phyloP scores from a whole-genome alignment of 2,329 filamentous ascomycete species.

The Chaetomium sp. region DNA sequence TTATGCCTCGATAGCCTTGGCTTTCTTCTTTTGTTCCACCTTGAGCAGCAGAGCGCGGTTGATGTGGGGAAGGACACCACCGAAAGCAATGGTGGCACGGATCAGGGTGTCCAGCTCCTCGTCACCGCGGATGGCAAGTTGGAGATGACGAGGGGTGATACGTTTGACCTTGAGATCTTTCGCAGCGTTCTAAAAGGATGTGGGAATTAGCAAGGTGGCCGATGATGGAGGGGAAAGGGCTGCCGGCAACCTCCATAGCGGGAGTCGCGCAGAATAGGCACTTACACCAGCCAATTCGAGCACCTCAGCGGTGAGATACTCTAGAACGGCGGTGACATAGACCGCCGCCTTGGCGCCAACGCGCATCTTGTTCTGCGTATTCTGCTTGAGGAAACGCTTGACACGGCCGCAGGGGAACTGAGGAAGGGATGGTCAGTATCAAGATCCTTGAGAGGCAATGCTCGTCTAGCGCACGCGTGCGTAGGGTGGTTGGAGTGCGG shows the following conservation, averaged over 20 bases:
- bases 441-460: neutral
- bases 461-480: neutral
- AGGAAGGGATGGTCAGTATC: slow-evolving; percentile 5
- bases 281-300: slow-evolving; percentile 87
- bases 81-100: slow-evolving; percentile 94
- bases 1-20: slow-evolving; percentile 32
- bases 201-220: too few species aligned
- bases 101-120: slow-evolving; percentile 98
- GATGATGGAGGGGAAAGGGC: too few species aligned
- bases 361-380: slow-evolving; percentile 99
- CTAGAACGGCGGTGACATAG: slow-evolving; percentile 94
- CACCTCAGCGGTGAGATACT: slow-evolving; percentile 97
- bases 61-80: slow-evolving; percentile 97
- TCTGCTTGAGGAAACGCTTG: slow-evolving; percentile 99
- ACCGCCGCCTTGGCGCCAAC: slow-evolving; percentile 98
- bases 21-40: slow-evolving; percentile 38
- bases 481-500: neutral
- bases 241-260: too few species aligned
- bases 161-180: slow-evolving; percentile 99
- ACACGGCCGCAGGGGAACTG: slow-evolving; percentile 99
- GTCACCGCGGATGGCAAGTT: slow-evolving; percentile 96
- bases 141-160: slow-evolving; percentile 94
- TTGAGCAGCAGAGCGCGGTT: slow-evolving; percentile 78
- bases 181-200: slow-evolving; percentile 66
- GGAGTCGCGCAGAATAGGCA: slow-evolving; percentile 22